Base-by-base conservation (phyloP, 345 rosid genomes). In the Aquilaria sinensis region DNA sequence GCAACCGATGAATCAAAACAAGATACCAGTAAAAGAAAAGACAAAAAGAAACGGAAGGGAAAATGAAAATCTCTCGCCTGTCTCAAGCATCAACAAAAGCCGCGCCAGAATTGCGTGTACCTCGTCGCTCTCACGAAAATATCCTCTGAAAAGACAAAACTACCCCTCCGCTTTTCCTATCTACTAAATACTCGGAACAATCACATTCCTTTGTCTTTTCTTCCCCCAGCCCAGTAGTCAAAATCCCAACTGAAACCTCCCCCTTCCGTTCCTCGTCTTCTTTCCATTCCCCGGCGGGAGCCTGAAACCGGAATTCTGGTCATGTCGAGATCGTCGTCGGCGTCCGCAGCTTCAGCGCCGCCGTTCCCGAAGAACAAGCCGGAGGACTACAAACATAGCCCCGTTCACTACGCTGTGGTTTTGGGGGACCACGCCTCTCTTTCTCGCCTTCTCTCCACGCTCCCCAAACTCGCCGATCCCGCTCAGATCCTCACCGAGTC, bases 331-430 rank as follows among this genome's bases (percentile, higher is more conserved):
- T 53, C 80, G 52, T 73, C 86, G 1, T 73, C 86, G 1, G 66
- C 83, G 71, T 63, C 76, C 48, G 60, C 78, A 51, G 9, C 81
- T 1, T 2, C 75, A 2, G 30, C 86, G 70, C 14, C 81, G 76
- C 54, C 88, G 62, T 72, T 56, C 37, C 68, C 75, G 29, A 49
- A 85, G 0, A 76, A 85, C 5, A 86, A 69, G 54, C 93, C 91
- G 6, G 80, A 81, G 51, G 86, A 87, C 53, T 94, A 94, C 76
- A 53, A 80, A 32, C 97, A 88, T 75, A 83, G 99, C 66, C 91
- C 96, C 0, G 84, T 85, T 43, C 99, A 94, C 60, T 79, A 83
- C 77, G 97, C 97, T 12, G 88, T 90, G 66, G 91, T 75, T 32
- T 67, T 81, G 30, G 80, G 96, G 12, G 97, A 94, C 63, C 93